A percentile compares a stretch with the other conserved stretches of the same genome.
These are phyloP conservation scores for Graphium sp. DNA, from an alignment of 2,329 filamentous ascomycete genomes.

Conservation along the genomic window DNA sequence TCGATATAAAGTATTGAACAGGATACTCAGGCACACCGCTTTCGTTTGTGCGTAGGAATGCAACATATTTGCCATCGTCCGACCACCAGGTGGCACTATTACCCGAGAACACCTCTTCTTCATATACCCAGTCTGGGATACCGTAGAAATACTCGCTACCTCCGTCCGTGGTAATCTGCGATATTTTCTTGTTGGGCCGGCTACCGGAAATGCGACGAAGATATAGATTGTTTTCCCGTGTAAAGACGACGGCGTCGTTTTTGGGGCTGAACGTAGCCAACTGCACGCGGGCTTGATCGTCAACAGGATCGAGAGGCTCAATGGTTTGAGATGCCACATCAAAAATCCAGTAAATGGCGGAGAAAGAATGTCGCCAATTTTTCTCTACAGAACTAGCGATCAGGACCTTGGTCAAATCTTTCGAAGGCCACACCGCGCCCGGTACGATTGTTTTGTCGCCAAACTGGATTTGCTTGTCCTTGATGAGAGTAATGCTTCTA, in stretches of 20 bases:
- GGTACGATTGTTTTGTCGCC: slow-evolving; percentile 38
- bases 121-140: slow-evolving; percentile 94
- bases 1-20: slow-evolving; percentile 80
- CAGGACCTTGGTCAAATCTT: slow-evolving; percentile 72
- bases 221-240: slow-evolving; percentile 78
- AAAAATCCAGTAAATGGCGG: slow-evolving; percentile 78
- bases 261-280: slow-evolving; percentile 79
- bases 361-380: slow-evolving; percentile 85
- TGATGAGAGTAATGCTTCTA: slow-evolving; percentile 58
- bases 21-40: slow-evolving; percentile 81
- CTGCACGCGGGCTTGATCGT: slow-evolving; percentile 53
- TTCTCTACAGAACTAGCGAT: slow-evolving; percentile 54
- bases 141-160: slow-evolving; percentile 85
- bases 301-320: slow-evolving; percentile 58
- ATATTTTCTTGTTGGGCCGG: slow-evolving; percentile 31
- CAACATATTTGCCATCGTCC: slow-evolving; percentile 70
- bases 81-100: slow-evolving; percentile 94
- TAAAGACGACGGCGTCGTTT: slow-evolving; percentile 79
- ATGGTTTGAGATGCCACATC: slow-evolving; percentile 68
- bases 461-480: slow-evolving; percentile 43
- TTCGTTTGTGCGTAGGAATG: slow-evolving; percentile 89
- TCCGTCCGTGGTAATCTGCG: slow-evolving; percentile 72
- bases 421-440: slow-evolving; percentile 54
- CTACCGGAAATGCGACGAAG: slow-evolving; percentile 40
- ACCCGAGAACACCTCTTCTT: slow-evolving; percentile 47